Conservation (phyloP, 169 alveolate genomes). For the Eimeria falciformis region DNA sequence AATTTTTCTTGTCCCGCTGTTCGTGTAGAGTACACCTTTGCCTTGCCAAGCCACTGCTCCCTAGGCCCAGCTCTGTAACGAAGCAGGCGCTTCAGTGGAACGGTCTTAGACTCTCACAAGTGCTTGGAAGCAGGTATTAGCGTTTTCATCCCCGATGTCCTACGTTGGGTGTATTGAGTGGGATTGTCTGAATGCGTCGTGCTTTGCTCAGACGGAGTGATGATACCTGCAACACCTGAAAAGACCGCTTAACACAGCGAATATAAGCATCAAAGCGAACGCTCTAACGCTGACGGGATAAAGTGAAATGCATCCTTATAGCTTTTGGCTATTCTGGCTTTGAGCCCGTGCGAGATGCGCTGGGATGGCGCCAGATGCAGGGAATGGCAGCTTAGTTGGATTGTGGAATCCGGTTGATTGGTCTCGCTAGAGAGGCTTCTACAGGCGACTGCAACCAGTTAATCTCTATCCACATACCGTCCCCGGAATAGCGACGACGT, state of each 20-base stretch:
- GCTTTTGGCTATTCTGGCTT: no score
- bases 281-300: no score
- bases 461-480: no score
- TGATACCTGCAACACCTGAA: constrained; percentile 19
- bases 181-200: neutral
- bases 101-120: neutral
- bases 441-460: no score
- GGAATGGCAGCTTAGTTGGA: no score
- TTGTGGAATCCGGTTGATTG: no score
- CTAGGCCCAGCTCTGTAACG: neutral
- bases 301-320: no score
- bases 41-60: neutral
- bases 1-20: neutral
- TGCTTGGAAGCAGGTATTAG: neutral
- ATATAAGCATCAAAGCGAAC: no score
- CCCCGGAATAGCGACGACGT: no score
- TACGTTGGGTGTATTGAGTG: neutral
- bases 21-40: neutral
- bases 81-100: neutral
- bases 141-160: neutral
- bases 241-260: constrained; percentile 18
- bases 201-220: constrained; percentile 46
- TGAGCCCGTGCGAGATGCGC: no score
- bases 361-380: no score
- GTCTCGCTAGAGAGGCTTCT: no score